Base-by-base conservation (phyloP, 768 basidiomycete species). In the Lyophyllum shimeji region DNA sequence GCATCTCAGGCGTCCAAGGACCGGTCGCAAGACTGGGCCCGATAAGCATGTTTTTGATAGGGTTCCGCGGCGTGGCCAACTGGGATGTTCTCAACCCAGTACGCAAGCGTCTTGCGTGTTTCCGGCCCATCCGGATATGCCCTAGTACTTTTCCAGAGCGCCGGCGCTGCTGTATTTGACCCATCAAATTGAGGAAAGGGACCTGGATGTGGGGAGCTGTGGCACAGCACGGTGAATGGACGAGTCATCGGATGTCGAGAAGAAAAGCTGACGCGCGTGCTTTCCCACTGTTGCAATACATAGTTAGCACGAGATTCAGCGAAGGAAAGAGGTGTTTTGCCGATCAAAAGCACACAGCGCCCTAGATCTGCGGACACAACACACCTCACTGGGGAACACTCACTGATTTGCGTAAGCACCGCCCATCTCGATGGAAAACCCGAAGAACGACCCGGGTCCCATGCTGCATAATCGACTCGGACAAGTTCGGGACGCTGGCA, bases 401-500 rank as follows among this genome's bases (percentile, higher is more conserved):
- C 66, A 87, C 86, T 69, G 59, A 87, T 74, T 72, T 82, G 81
- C 54, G 80, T 81, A 7, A 83, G 76, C 12, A 90, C 83, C 40
- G 86, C 87, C n/a, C 74, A 88, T 77, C 69, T 91, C 89, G 46
- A 91, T 79, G 3, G 85, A 87, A 65, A 90, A 89, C 9, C 87
- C 89, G 51, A 84, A 77, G 62, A 89, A 89, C 15, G 81, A 76
- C n/a, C n/a, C n/a, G n/a, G n/a, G n/a, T n/a, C 15, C 83, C 84
- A 55, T 53, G 42, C 53, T 75, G 75, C 29, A 69, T 67, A 20
- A 77, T 75, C 15, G n/a, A n/a, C n/a, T n/a, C n/a, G n/a, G 74
- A 76, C 43, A 76, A 48, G 0, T 70, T 71, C 1, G 56, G 57
- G 0, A 73, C 73, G 15, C 54, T 60, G 7, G 59, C 65, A 20